These are phyloP conservation scores for Penicillium aurantiogriseum DNA, from an alignment of 2,329 filamentous ascomycete species.

Conservation along the genomic window DNA sequence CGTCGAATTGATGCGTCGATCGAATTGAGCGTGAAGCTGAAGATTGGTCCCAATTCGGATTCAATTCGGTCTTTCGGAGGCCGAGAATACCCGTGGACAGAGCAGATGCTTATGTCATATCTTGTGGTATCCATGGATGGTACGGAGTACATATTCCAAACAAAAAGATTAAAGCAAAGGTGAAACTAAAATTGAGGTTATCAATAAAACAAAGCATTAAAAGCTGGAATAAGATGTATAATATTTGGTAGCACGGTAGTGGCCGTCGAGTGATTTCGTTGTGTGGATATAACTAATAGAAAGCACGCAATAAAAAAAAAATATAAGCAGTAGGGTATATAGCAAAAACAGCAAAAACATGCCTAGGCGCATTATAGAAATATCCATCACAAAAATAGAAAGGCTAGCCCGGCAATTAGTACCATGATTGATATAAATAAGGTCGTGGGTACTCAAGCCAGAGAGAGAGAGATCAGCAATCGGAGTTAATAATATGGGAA, in stretches of 20 bases:
- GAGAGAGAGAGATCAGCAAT: not conserved
- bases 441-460: not conserved
- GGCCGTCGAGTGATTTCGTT: not conserved
- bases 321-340: constrained; percentile 7
- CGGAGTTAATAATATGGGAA: too few relatives aligned
- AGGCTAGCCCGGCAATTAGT: not conserved
- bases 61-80: too few relatives aligned
- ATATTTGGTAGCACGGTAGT: not conserved
- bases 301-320: not conserved
- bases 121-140: too few relatives aligned
- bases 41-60: too few relatives aligned
- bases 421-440: not conserved
- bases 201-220: not conserved
- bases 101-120: too few relatives aligned
- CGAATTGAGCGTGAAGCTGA: too few relatives aligned
- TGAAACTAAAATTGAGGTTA: not conserved
- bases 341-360: not conserved
- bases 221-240: not conserved
- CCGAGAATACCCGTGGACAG: too few relatives aligned
- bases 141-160: too few relatives aligned
- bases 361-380: not conserved
- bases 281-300: not conserved
- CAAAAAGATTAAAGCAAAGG: not conserved
- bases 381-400: not conserved
- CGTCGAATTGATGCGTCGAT: too few relatives aligned